A percentile compares a stretch with the other conserved stretches of the same genome.
Conservation (phyloP, 2,329 filamentous ascomycete genomes). For the Blastomyces emzantsi region DNA sequence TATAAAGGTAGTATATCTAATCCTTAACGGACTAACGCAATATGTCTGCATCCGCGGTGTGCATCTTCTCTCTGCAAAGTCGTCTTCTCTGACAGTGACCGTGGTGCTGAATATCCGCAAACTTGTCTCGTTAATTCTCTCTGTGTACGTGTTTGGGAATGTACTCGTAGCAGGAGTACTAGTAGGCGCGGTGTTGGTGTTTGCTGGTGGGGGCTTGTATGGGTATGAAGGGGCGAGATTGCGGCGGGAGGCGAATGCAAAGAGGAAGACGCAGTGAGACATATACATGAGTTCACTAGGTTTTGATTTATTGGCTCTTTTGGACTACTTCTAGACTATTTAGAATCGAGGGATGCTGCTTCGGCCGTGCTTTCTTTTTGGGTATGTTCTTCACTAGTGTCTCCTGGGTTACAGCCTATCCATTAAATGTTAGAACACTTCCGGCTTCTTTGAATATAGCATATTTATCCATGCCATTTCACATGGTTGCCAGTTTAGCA, state of each 20-base stretch:
- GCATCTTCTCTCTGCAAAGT: slow-evolving; percentile 80
- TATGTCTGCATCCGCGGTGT: slow-evolving; percentile 93
- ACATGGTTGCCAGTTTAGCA: neutral
- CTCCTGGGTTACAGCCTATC: neutral
- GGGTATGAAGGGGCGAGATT: slow-evolving; percentile 55
- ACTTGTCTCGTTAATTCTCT: slow-evolving; percentile 79
- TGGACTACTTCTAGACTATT: neutral
- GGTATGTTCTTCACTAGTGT: neutral
- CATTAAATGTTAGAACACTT: neutral
- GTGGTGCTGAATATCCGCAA: slow-evolving; percentile 96
- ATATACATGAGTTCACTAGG: neutral
- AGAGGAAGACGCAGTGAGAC: neutral
- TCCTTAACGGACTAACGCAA: slow-evolving; percentile 65
- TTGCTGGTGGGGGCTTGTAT: slow-evolving; percentile 84
- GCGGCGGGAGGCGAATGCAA: slow-evolving; percentile 17
- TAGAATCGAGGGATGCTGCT: neutral
- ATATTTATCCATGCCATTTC: neutral
- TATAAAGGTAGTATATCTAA: slow-evolving; percentile 31
- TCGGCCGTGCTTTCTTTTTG: neutral
- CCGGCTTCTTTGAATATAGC: neutral
- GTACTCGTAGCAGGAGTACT: slow-evolving; percentile 65
- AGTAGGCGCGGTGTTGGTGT: slow-evolving; percentile 74
- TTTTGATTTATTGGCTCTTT: neutral
- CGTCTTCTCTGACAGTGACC: slow-evolving; percentile 87
- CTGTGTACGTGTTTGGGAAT: slow-evolving; percentile 93